These are phyloP conservation scores for Penicillium janthinellum DNA, from an alignment of 2,329 filamentous ascomycete genomes.

Conservation along the genomic window DNA sequence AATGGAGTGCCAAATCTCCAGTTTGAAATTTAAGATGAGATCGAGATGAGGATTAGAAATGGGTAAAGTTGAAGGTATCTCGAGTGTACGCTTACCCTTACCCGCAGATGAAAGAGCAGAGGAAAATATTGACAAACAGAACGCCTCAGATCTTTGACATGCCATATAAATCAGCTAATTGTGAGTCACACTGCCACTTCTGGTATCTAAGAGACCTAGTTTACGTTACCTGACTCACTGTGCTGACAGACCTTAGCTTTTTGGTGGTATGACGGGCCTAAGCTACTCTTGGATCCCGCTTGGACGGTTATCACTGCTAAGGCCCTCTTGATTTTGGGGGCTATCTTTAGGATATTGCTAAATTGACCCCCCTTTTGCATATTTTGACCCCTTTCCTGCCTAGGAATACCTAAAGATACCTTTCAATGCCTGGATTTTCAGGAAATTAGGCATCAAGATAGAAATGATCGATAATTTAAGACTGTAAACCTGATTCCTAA, in stretches of 20 bases:
- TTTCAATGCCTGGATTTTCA: too few relatives aligned
- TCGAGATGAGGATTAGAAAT: neutral
- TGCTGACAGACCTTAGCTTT: neutral
- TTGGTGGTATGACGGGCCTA: neutral
- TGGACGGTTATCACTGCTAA: neutral
- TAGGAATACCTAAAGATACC: too few relatives aligned
- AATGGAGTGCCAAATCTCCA: too few relatives aligned
- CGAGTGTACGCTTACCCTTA: neutral
- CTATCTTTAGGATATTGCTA: neutral
- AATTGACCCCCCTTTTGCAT: too few relatives aligned
- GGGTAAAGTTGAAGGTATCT: neutral
- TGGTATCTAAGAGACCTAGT: too few relatives aligned
- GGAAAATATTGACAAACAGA: neutral
- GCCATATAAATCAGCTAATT: neutral
- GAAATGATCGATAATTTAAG: too few relatives aligned
- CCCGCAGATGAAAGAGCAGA: too few relatives aligned
- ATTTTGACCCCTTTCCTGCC: too few relatives aligned
- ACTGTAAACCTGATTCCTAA: too few relatives aligned
- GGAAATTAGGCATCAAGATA: too few relatives aligned
- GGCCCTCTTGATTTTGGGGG: neutral
- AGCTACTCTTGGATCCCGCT: neutral
- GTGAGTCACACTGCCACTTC: neutral
- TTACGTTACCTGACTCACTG: neutral
- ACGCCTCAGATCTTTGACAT: neutral
- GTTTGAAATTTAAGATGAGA: neutral